phyloP scores from a whole-genome alignment of 2,329 filamentous ascomycete species.

The Bipolaris victoriae region DNA sequence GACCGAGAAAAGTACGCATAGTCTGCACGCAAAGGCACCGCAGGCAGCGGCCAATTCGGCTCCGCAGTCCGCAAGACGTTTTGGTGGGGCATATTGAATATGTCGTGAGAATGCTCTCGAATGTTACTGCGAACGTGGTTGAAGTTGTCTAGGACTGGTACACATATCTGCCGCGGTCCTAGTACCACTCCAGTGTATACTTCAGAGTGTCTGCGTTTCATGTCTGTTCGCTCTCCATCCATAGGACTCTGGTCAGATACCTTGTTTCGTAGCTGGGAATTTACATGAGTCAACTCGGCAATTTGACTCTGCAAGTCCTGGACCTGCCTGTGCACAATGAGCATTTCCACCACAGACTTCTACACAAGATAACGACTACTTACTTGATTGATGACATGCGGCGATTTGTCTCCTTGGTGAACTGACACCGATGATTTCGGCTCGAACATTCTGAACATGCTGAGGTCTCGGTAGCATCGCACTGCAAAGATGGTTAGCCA shows the following conservation, averaged over 20 bases:
- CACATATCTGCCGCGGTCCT: conserved; percentile 58
- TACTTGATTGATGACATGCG: conserved; percentile 98
- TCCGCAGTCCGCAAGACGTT: conserved; percentile 55
- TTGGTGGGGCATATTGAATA: conserved; percentile 78
- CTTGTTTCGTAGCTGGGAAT: conserved; percentile 72
- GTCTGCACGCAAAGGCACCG: conserved; percentile 71
- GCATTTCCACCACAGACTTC: background rate
- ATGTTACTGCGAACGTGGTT: conserved; percentile 75
- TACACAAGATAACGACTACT: conserved; percentile 31
- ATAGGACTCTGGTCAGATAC: conserved; percentile 58
- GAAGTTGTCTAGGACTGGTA: conserved; percentile 70
- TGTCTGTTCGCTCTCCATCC: conserved; percentile 48
- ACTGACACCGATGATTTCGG: conserved; percentile 95
- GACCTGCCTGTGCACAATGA: conserved; percentile 68
- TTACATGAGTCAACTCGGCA: conserved; percentile 78
- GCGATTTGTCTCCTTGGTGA: conserved; percentile 98
- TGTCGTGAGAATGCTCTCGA: conserved; percentile 73
- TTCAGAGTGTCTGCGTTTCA: conserved; percentile 55
- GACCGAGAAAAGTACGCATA: conserved; percentile 75
- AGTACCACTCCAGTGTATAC: conserved; percentile 12
- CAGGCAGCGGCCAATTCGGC: conserved; percentile 59
- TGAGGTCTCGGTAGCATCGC: conserved; percentile 93
- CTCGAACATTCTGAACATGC: conserved; percentile 98
- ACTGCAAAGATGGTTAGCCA: conserved; percentile 56
- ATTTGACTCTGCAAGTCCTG: conserved; percentile 96